phyloP scores from a whole-genome alignment of 2,329 filamentous ascomycete species.

The Bimuria novae-zelandiae region DNA sequence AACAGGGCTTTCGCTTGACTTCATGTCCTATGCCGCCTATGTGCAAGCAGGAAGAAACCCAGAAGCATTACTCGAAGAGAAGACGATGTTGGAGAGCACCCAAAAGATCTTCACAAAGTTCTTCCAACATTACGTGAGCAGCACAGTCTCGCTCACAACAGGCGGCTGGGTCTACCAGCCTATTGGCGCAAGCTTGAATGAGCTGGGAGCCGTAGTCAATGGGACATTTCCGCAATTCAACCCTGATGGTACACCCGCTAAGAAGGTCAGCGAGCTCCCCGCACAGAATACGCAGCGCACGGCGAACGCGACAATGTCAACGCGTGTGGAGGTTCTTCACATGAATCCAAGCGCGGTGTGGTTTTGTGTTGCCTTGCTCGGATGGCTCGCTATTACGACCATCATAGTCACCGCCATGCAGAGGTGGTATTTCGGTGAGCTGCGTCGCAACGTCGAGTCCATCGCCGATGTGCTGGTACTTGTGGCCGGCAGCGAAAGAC shows the following conservation, averaged over 20 bases:
- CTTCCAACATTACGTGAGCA: constrained; percentile 38
- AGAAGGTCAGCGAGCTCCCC: constrained; percentile 3
- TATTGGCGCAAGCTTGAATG: constrained; percentile 26
- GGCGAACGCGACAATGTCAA: constrained; percentile 7
- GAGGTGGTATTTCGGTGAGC: constrained; percentile 5
- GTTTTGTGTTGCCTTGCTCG: constrained; percentile 2
- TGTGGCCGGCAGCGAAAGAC: constrained; percentile 15
- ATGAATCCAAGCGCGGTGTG: constrained; percentile 12
- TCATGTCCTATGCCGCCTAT: constrained; percentile 36
- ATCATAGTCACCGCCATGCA: constrained; percentile 7
- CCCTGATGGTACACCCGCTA: constrained; percentile 5
- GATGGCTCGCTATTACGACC: constrained; percentile 13
- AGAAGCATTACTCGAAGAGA: constrained; percentile 20
- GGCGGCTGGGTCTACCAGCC: constrained; percentile 31
- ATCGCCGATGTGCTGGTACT: constrained; percentile 15
- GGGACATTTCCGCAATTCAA: not conserved
- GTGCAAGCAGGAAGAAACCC: constrained; percentile 24
- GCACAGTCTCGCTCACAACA: constrained; percentile 18
- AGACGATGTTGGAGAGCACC: constrained; percentile 13
- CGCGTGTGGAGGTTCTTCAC: constrained; percentile 10
- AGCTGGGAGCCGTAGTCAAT: not conserved
- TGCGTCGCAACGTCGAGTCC: constrained; percentile 10
- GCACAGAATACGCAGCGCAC: constrained; percentile 8
- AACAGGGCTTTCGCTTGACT: constrained; percentile 32
- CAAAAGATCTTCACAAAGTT: constrained; percentile 33